These are phyloP conservation scores for Colletotrichum sansevieriae DNA, from an alignment of 2,329 filamentous ascomycete species.

Conservation along the genomic window DNA sequence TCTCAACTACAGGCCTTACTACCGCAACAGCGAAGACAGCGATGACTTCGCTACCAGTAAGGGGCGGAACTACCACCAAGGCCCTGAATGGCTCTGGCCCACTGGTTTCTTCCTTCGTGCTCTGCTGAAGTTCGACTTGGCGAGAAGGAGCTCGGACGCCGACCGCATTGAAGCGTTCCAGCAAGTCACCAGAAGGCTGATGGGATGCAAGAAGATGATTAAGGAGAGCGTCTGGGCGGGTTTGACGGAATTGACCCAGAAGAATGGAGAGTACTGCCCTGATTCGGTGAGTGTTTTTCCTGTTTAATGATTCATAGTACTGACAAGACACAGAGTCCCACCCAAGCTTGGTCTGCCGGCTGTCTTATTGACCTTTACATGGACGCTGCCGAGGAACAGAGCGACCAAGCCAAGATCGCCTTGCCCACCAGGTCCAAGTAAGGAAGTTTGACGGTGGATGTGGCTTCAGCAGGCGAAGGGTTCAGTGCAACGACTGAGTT, in stretches of 20 bases:
- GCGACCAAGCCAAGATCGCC: constrained; percentile 42
- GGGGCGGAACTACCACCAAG: constrained; percentile 97
- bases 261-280: constrained; percentile 82
- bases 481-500: accelerated
- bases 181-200: constrained; percentile 87
- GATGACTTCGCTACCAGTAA: constrained; percentile 92
- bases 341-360: constrained; percentile 95
- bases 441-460: background rate
- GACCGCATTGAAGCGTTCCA: constrained; percentile 91
- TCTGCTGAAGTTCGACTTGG: constrained; percentile 89
- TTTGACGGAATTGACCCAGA: constrained; percentile 92
- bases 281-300: constrained; percentile 80
- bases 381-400: constrained; percentile 77
- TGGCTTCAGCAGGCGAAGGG: background rate
- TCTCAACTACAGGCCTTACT: constrained; percentile 93
- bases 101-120: constrained; percentile 95
- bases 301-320: background rate
- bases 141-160: constrained; percentile 71
- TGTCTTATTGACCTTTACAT: constrained; percentile 97
- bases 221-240: constrained; percentile 87
- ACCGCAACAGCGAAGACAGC: constrained; percentile 94
- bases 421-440: constrained; percentile 46
- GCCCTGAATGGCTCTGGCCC: constrained; percentile 98
- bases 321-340: constrained; percentile 76
- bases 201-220: constrained; percentile 88